Conservation (phyloP, 1,139 yeast genomes). For the Hyphopichia fennica region DNA sequence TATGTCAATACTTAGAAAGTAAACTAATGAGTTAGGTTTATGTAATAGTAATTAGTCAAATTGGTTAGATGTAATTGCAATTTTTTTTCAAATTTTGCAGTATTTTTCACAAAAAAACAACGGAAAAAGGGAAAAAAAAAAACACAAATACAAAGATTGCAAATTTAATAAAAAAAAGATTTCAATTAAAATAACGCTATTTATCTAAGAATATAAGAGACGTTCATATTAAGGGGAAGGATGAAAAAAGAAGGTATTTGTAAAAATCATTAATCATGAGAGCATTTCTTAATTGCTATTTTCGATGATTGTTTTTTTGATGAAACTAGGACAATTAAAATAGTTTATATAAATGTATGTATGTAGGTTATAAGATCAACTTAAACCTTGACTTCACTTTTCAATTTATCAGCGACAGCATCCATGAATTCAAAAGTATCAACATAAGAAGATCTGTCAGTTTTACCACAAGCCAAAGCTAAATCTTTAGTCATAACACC, state of each 20-base stretch:
- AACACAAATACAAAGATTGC: too few species aligned
- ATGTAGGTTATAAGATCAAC: slow-evolving; percentile 1
- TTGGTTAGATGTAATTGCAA: too few species aligned
- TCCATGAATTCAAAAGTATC: slow-evolving; percentile 74
- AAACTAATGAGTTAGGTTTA: too few species aligned
- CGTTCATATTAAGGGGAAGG: too few species aligned
- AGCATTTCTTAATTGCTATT: slow-evolving; percentile 11
- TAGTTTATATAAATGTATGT: background rate
- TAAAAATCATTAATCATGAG: slow-evolving; percentile 2
- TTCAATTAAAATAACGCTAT: too few species aligned
- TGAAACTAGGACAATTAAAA: slow-evolving; percentile 1
- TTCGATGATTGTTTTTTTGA: slow-evolving; percentile 6
- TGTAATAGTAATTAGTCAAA: too few species aligned
- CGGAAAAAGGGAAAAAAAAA: too few species aligned
- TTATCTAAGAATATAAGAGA: too few species aligned
- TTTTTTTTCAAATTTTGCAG: too few species aligned
- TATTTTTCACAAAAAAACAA: too few species aligned
- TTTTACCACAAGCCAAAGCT: slow-evolving; percentile 71
- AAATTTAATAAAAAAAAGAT: too few species aligned
- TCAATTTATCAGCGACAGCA: slow-evolving; percentile 60
- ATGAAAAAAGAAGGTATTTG: background rate
- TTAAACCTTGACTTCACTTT: slow-evolving; percentile 13
- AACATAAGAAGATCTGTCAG: slow-evolving; percentile 65
- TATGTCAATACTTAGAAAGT: too few species aligned
- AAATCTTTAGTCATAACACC: slow-evolving; percentile 82